Evolutionary conservation across 768 basidiomycete genomes (phyloP).

Genomic region (Tulasnella sp.): DNA sequence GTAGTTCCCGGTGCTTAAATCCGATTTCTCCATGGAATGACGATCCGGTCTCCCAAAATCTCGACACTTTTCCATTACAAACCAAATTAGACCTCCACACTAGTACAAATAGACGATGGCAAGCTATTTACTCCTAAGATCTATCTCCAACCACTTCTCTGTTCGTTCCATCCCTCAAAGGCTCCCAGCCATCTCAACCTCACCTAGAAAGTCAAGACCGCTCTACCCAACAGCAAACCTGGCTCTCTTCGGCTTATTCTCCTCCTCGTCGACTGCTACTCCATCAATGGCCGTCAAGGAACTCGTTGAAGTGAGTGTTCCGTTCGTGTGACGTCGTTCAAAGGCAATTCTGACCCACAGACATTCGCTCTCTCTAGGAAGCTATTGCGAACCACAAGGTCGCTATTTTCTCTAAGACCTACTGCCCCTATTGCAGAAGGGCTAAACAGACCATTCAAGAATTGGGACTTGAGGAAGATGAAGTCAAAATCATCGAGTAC

Average conservation of each 20-base stretch:
- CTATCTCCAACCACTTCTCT: neutral
- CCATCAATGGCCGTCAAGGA: conserved; percentile 5
- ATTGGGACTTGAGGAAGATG: conserved; percentile 14
- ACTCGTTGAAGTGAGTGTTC: neutral
- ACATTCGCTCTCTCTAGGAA: neutral
- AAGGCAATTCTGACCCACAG: neutral
- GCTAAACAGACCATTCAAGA: conserved; percentile 31
- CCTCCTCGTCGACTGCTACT: neutral
- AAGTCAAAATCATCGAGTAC: conserved; percentile 20
- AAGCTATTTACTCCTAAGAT: neutral
- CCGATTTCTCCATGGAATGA: neutral
- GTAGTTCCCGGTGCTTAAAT: neutral
- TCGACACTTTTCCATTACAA: neutral
- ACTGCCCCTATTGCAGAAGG: conserved; percentile 40
- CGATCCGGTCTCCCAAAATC: neutral
- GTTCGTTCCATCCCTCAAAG: neutral
- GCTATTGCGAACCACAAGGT: conserved; percentile 39
- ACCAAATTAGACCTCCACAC: neutral
- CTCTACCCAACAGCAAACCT: neutral
- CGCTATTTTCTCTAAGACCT: conserved; percentile 49
- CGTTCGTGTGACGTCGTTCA: neutral
- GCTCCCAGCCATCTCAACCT: neutral
- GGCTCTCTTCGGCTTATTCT: neutral
- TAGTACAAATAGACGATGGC: neutral
- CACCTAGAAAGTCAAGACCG: neutral